phyloP scores from a whole-genome alignment of 2,329 filamentous ascomycete species.

The Cordyceps militaris region DNA sequence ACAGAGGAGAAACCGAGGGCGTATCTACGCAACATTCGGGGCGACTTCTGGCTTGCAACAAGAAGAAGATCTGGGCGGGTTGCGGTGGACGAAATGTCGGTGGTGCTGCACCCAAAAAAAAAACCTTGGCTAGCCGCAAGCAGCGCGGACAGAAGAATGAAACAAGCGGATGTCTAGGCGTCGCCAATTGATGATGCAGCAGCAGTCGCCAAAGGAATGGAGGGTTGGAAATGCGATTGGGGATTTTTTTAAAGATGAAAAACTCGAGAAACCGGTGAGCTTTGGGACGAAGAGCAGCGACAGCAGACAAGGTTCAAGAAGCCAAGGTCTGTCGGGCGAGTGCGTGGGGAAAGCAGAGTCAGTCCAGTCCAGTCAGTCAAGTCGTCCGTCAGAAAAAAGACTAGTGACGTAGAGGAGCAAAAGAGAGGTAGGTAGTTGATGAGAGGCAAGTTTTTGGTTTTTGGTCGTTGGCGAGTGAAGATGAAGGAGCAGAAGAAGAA shows the following conservation, averaged over 20 bases:
- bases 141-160: no score
- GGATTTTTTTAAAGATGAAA: background rate
- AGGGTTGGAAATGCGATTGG: no score
- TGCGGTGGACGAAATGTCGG: no score
- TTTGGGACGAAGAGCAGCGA: background rate
- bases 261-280: background rate
- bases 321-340: background rate
- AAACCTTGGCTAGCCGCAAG: background rate
- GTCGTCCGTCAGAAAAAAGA: background rate
- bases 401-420: background rate
- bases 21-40: conserved; percentile 39
- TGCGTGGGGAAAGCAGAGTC: background rate
- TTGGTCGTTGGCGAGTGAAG: background rate
- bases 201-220: no score
- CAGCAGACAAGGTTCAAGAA: conserved; percentile 4
- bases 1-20: conserved; percentile 48
- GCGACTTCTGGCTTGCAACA: background rate
- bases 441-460: background rate
- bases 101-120: no score
- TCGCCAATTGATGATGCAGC: no score
- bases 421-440: background rate
- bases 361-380: background rate
- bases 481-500: background rate
- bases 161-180: no score
- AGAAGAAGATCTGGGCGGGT: background rate